phyloP scores from a whole-genome alignment of 1,284 basidiomycete genomes.

The Trichosporon faecale region DNA sequence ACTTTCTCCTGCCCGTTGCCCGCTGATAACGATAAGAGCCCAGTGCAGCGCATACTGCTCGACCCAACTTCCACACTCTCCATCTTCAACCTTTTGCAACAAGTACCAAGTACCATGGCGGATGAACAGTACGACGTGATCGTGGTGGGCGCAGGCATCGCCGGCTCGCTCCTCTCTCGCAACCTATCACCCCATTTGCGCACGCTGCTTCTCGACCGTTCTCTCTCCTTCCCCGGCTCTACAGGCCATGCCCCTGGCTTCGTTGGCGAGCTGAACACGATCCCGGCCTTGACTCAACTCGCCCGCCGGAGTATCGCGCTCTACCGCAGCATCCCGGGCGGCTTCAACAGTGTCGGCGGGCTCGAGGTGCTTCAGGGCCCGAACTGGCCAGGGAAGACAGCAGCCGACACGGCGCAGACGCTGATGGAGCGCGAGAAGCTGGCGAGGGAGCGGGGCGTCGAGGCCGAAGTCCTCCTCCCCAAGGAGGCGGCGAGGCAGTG shows the following conservation, averaged over 20 bases:
- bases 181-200: conserved; percentile 52
- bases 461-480: conserved; percentile 15
- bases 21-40: neutral
- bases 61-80: neutral
- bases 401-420: neutral
- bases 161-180: conserved; percentile 49
- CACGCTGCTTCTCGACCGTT: conserved; percentile 53
- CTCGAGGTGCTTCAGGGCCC: conserved; percentile 21
- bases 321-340: conserved; percentile 23
- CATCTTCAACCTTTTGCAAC: neutral
- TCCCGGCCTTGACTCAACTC: conserved; percentile 28
- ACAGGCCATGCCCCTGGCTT: conserved; percentile 38
- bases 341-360: conserved; percentile 28
- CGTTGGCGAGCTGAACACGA: conserved; percentile 30
- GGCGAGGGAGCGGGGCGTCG: conserved; percentile 18
- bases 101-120: neutral
- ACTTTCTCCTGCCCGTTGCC: neutral
- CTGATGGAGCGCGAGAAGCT: conserved; percentile 10
- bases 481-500: conserved; percentile 18
- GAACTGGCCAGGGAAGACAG: neutral
- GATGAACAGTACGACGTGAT: conserved; percentile 28
- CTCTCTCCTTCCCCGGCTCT: conserved; percentile 28
- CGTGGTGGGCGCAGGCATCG: conserved; percentile 31
- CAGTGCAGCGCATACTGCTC: too few species aligned
- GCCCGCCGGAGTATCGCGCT: conserved; percentile 25